These are phyloP conservation scores for Cladophialophora chaetospira DNA, from an alignment of 2,329 filamentous ascomycete genomes.

Conservation along the genomic window DNA sequence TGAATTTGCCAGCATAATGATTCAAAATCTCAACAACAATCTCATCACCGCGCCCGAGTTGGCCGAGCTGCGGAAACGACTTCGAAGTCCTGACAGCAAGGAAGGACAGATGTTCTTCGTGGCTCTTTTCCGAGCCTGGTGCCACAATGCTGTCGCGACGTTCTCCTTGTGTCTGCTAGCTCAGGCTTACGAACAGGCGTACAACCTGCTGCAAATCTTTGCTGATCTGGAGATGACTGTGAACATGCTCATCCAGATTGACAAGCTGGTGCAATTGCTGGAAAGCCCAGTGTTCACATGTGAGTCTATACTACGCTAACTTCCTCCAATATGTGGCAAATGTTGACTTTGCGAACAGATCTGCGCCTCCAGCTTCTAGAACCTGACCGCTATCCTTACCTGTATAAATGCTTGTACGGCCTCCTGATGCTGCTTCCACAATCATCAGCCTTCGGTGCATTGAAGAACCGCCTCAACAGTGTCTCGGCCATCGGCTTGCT, in stretches of 20 bases:
- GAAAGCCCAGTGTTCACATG: constrained; percentile 98
- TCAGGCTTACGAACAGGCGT: constrained; percentile 97
- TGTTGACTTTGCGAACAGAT: constrained; percentile 56
- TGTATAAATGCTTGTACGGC: constrained; percentile 97
- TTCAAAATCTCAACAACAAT: constrained; percentile 98
- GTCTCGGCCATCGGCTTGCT: constrained; percentile 96
- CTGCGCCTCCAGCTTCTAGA: constrained; percentile 92
- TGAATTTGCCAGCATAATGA: constrained; percentile 99
- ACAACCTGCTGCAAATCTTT: constrained; percentile 93
- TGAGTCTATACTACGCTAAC: constrained; percentile 49
- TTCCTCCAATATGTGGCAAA: constrained; percentile 22
- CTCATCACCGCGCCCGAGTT: constrained; percentile 95
- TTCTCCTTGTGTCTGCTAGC: constrained; percentile 94
- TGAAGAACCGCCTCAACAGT: constrained; percentile 95
- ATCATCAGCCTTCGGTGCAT: constrained; percentile 91
- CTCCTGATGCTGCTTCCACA: constrained; percentile 98
- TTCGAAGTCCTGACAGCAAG: constrained; percentile 88
- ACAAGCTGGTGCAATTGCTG: constrained; percentile 94
- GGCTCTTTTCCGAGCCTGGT: constrained; percentile 93
- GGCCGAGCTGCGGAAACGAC: constrained; percentile 81
- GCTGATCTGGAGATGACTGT: constrained; percentile 98
- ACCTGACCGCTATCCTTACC: constrained; percentile 88
- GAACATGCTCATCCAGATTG: constrained; percentile 97
- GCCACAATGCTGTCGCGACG: constrained; percentile 95
- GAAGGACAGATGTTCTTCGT: constrained; percentile 97